Evolutionary conservation across 1,139 yeast genomes (phyloP), one percentile per base, ranked within the genome.

Genomic region (Kluyveromyces marxianus): DNA sequence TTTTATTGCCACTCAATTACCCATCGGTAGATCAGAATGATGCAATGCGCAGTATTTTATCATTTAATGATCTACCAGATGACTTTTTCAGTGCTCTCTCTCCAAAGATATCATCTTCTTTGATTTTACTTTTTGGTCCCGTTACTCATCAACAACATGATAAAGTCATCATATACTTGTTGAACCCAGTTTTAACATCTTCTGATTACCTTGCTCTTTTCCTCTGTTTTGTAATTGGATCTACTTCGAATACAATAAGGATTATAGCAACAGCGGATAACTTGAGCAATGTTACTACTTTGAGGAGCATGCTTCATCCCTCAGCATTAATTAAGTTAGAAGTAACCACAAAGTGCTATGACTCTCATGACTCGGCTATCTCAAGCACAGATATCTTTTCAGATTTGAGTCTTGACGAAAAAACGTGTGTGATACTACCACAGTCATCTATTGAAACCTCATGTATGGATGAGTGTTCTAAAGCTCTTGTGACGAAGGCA

Each of bases 151-250:
- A 55, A 41, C 54, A 51, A 34, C 54, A 47, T 21, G 59, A 52
- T 29, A 38, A 42, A 6, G 52, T 59, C 35, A 42, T 50, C 45
- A 40, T 59, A 27, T 42, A 59, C 4, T 44, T 60, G 10, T 57
- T 63, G 5, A 56, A 52, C 39, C 54, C 60, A 10, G 54, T 50
- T 31, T 37, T 60, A 39, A 48, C 57, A 3, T 50, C 57, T 4
- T 60, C 66, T 1, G 64, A 60, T 42, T 54, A 54, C 39, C 48
- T 60, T 28, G 56, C 62, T 4, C 35, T 61, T 14, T 57, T 57
- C 43, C 21, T 58, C 7, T 46, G 58, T 10, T 44, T 60, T 4
- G 39, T 56, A 29, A 53, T 60, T 4, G 37, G 35, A 7, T 31
- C 26, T 8, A 14, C 14, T 40, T 32, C 30, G 8, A 35, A 40